A percentile compares a stretch with the other conserved stretches of the same genome.
Evolutionary conservation across 371 early-diverging fungal species (phyloP).

Genomic region (Furculomyces boomerangus): DNA sequence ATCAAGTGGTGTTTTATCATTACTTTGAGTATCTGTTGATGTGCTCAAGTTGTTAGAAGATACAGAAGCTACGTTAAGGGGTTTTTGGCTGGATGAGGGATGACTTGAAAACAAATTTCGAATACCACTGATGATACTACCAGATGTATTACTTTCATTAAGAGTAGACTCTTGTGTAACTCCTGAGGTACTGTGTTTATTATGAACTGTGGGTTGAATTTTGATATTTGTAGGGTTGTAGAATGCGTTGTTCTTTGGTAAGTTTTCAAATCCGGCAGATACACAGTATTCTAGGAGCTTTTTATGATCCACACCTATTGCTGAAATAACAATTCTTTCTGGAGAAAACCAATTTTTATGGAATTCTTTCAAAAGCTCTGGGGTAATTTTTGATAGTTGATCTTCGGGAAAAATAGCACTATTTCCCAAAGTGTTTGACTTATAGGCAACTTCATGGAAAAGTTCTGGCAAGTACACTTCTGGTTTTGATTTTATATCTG

Average conservation of each 20-base stretch:
- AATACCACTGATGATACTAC: background rate
- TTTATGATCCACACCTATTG: conserved; percentile 73
- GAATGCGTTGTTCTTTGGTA: conserved; percentile 44
- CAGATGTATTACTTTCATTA: background rate
- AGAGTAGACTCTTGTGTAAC: background rate
- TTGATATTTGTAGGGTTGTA: conserved; percentile 27
- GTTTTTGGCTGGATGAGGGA: background rate
- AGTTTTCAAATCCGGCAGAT: conserved; percentile 21
- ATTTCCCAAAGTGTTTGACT: conserved; percentile 65
- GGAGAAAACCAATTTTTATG: conserved; percentile 68
- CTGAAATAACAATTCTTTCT: conserved; percentile 78
- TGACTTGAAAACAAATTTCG: background rate
- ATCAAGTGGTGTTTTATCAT: background rate
- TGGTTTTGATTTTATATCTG: conserved; percentile 64
- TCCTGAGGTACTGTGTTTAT: background rate
- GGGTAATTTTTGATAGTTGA: conserved; percentile 41
- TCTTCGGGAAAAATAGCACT: conserved; percentile 57
- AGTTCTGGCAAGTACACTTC: conserved; percentile 75
- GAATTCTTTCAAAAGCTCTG: conserved; percentile 44
- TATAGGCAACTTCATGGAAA: conserved; percentile 68
- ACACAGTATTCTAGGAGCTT: conserved; percentile 43
- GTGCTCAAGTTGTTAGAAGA: background rate
- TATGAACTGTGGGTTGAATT: too few relatives aligned
- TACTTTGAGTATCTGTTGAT: too few relatives aligned
- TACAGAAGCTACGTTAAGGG: background rate